Evolutionary conservation across 345 rosid genomes (phyloP), one percentile per base, ranked within the genome.

Genomic region (Geranium rotundifolium): DNA sequence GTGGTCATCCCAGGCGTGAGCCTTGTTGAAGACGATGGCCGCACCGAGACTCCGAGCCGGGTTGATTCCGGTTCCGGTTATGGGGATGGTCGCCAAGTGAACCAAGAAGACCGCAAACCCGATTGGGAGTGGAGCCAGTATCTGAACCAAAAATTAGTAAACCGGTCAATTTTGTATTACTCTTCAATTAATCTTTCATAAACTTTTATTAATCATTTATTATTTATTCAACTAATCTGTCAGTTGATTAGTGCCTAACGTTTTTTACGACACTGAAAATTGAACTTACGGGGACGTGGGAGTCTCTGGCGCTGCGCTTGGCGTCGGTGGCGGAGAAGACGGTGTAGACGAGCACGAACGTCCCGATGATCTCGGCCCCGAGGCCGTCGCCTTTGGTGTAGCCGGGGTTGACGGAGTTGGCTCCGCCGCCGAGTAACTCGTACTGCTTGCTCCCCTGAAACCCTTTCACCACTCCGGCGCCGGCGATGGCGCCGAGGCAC

Each of bases 311-410:
- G 52, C 29, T 67, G 15, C 70, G 54, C 64, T 67, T 67, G 58
- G 70, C 64, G 54, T 67, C 70, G 5, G 70, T 67, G 20, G 70
- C 70, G n/a, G 70, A 67, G 65, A 67, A 60, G n/a, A n/a, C n/a
- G n/a, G n/a, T n/a, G n/a, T n/a, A n/a, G n/a, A n/a, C n/a, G n/a
- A n/a, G n/a, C n/a, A n/a, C 57, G 29, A 63, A 63, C 4, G 66
- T 63, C 7, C 66, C 66, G 14, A 63, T 1, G 18, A 63, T 63
- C 66, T 63, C 66, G 4, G 66, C 66, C 10, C 66, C 66, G 0
- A 63, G 66, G 14, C 66, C 66, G 27, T 50, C 59, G 19, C 70
- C 70, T 17, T 67, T 59, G 19, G 64, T 67, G 60, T 67, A 67
- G 4, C 70, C 70, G 52, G 58, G 17, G 13, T 20, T 30, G 56